Conservation (phyloP, 2,329 filamentous ascomycete genomes). For the Trichoderma sp. region DNA sequence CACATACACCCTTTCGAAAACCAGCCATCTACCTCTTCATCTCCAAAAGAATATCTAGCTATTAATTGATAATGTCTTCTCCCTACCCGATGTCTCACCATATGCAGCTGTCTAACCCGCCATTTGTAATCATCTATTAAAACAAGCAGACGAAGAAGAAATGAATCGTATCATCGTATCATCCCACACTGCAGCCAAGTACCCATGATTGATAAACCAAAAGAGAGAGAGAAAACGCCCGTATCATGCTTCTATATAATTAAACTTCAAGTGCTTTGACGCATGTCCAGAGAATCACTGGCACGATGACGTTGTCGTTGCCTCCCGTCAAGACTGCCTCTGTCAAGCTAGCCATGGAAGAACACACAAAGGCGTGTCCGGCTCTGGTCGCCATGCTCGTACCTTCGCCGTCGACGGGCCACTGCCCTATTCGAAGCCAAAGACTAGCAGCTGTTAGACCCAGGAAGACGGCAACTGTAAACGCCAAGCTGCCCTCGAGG, state of each 20-base stretch:
- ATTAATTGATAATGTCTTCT: not conserved
- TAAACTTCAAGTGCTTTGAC: conserved; percentile 71
- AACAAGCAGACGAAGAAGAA: not conserved
- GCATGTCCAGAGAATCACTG: conserved; percentile 86
- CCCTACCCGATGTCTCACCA: not conserved
- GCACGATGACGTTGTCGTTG: conserved; percentile 97
- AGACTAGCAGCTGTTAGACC: conserved; percentile 67
- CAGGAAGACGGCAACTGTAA: conserved; percentile 71
- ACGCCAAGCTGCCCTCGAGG: conserved; percentile 80
- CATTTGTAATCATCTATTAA: not conserved
- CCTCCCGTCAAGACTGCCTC: conserved; percentile 94
- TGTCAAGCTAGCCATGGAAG: conserved; percentile 78
- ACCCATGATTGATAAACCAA: not conserved
- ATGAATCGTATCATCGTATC: not conserved
- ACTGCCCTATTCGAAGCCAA: conserved; percentile 77
- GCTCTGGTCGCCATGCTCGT: conserved; percentile 34
- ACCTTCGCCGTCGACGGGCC: conserved; percentile 55
- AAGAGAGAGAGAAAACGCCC: conserved; percentile 19
- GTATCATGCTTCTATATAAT: conserved; percentile 19
- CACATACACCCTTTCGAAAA: not conserved
- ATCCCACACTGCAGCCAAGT: not conserved
- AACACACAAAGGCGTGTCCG: conserved; percentile 70
- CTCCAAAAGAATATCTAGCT: not conserved
- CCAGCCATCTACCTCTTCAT: not conserved
- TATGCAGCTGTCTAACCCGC: not conserved